Evolutionary conservation across 2,329 filamentous ascomycete genomes (phyloP), one percentile per base, ranked within the genome.

Genomic region (Penicillium sp.): DNA sequence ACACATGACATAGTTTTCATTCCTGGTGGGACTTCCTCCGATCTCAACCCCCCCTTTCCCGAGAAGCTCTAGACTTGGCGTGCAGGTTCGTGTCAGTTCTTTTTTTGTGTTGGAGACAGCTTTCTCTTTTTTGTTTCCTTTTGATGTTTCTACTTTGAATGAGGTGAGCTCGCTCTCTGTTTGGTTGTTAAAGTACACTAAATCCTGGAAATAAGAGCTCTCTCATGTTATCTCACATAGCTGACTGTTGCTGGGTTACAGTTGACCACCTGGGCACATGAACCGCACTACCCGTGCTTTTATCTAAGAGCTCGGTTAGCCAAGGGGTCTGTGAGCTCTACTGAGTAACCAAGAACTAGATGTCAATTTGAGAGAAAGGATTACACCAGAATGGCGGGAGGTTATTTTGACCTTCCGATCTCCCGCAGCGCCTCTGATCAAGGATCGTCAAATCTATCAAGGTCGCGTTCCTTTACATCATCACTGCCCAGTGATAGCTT

Each of bases 321-420:
- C 27, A 50, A 25, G 48, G 38, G 49, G 36, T 41, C 49, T 49
- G 50, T 57, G 50, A 44, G 51, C 45, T 50, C 29, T 50, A 50
- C 11, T 58, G 47, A 40, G 46, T 53, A 54, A 58, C 46, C n/a
- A 38, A 50, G 38, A 29, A 50, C 15, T 52, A 45, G 55, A 50
- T 29, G 21, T 2, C 27, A 50, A 31, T 40, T 11, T 51, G 45
- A 31, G 25, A 25, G 21, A 41, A 57, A 53, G 57, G 57, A 58
- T 53, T 46, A 49, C 53, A 47, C 59, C 53, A 61, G 45, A 60
- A 73, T 73, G 71, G 71, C 64, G 49, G 69, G 70, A 56, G 69
- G 70, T 43, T 72, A 71, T 60, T 72, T 72, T 59, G 66, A 73
- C 58, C 64, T 71, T 49, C 70, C 69, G 19, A 60, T 65, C 47